Evolutionary conservation across 2,329 filamentous ascomycete genomes (phyloP), one percentile per base, ranked within the genome.

Genomic region (Colletotrichum spaethianum): DNA sequence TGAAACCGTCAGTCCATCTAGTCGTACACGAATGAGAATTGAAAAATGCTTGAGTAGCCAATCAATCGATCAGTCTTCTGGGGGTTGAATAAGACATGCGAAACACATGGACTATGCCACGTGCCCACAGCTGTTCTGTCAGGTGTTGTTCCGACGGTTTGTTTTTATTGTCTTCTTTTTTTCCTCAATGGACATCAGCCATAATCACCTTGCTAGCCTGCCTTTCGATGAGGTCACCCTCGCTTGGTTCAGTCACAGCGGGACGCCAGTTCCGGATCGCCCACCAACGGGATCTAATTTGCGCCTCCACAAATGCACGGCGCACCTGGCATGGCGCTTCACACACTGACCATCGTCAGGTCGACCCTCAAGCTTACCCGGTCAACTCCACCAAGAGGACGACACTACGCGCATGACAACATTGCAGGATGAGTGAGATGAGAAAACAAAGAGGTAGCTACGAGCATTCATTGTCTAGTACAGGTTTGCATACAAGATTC

Each of bases 391-490:
- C 33, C 56, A 44, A 31, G 2, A 40, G 18, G 18, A 16, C 36
- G n/a, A 52, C 16, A 26, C n/a, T 12, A 33, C 31, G 44, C 42
- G 8, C 40, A 12, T 31, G 31, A 18, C 59, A 28, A 11, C 14
- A 38, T 42, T 33, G 7, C 18, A 33, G 14, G 23, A 55, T 2
- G 20, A 18, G 36, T n/a, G 18, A 7, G 31, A 31, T 67, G 55
- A 63, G 42, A 26, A 53, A 20, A 11, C 6, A 31, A 23, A 31
- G 1, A 42, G 11, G 26, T 63, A 42, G 70, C 70, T 70, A 61
- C 59, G 60, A 53, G 60, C 65, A 44, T 70, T 72, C 70, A 70
- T 72, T 70, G 70, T 72, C 70, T 72, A 72, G 53, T 70, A 72
- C 70, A 70, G 59, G 26, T 46, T 72, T 60, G 65, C 59, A 72